Percentiles rank a stretch among this genome's conserved stretches.
These are phyloP conservation scores for Cornus suecica DNA, from an alignment of 148 eudicot genomes.

Conservation along the genomic window DNA sequence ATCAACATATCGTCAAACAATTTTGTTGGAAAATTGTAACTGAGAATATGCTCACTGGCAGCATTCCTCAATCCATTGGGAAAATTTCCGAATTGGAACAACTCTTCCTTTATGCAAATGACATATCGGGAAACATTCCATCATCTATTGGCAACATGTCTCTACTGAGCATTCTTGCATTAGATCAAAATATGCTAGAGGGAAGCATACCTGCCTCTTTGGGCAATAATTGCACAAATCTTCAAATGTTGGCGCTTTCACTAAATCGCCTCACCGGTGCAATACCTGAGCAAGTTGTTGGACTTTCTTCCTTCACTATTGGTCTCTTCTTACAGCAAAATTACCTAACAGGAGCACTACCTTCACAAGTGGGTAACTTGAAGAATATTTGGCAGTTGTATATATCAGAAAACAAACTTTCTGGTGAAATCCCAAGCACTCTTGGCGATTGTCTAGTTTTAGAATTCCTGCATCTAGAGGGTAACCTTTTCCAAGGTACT, in stretches of 20 bases:
- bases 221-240: constrained; percentile 5
- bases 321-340: constrained; percentile 1
- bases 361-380: constrained; percentile 22
- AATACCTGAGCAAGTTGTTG: constrained; percentile 6
- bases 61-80: constrained; percentile 13
- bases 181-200: constrained; percentile 6
- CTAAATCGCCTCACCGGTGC: constrained; percentile 7
- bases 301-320: constrained; percentile 13
- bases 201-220: constrained; percentile 24
- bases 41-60: too few species aligned
- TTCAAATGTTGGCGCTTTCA: constrained; percentile 4
- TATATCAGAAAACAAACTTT: constrained; percentile 19
- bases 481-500: constrained; percentile 18
- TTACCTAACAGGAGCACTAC: constrained; percentile 14
- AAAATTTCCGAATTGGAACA: background rate
- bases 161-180: background rate
- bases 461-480: constrained; percentile 6
- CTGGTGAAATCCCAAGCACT: constrained; percentile 22
- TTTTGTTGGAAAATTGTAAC: constrained; percentile 5
- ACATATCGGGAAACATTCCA: constrained; percentile 17
- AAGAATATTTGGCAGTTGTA: background rate
- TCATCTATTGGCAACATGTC: constrained; percentile 18
- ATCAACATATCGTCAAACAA: background rate
- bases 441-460: constrained; percentile 13
- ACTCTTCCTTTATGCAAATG: constrained; percentile 5